phyloP scores from a whole-genome alignment of 345 rosid genomes.

The Corymbia maculata region DNA sequence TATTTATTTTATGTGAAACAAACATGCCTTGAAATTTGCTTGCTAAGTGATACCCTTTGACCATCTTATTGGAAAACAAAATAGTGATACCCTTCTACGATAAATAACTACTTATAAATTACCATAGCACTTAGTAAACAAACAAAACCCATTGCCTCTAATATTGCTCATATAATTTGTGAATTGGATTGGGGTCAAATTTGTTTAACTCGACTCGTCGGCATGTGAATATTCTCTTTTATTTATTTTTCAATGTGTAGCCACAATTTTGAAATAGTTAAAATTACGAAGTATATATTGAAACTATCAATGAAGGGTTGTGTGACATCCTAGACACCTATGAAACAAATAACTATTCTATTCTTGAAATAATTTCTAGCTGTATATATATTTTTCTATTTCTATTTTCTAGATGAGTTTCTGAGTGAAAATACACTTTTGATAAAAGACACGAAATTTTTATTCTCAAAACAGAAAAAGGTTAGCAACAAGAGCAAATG shows the following conservation, averaged over 20 bases:
- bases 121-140: not conserved
- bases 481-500: too few species aligned
- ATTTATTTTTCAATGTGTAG: not conserved
- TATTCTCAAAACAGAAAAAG: too few species aligned
- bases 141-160: not conserved
- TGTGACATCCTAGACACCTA: not conserved
- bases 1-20: fast-evolving
- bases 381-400: too few species aligned
- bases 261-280: not conserved
- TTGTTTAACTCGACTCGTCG: not conserved
- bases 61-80: too few species aligned
- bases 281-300: not conserved
- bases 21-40: not conserved
- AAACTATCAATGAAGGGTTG: not conserved
- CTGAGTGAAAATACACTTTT: too few species aligned
- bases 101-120: not conserved
- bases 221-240: fast-evolving
- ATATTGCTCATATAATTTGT: not conserved
- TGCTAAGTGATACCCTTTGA: not conserved
- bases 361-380: too few species aligned
- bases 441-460: too few species aligned
- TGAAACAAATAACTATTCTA: too few species aligned
- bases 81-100: not conserved
- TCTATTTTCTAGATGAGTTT: too few species aligned
- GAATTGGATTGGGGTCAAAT: not conserved